Base-by-base conservation (phyloP, 805 yeast genomes). In the Candida peoriensis region DNA sequence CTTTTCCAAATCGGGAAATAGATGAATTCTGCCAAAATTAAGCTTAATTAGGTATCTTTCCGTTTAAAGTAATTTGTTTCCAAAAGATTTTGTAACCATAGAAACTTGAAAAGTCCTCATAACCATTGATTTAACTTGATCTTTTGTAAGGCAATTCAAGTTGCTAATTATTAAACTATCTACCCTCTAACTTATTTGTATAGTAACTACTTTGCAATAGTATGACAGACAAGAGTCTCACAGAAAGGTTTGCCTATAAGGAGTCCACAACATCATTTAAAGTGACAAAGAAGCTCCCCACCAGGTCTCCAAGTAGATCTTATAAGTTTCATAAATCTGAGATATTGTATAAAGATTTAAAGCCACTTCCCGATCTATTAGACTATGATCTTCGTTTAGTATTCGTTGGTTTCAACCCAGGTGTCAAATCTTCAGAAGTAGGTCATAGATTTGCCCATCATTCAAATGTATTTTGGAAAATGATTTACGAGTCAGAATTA, bases 361-460 rank as follows among this genome's bases (percentile, higher is more conserved):
- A 40, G 3, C 55, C 52, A 13, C 21, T 54, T 9, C 56, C 57
- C 4, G 54, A 52, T 22, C 27, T 53, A 5, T 30, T 53, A 4
- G 17, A 20, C 7, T 24, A 25, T 1, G 41, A 52, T 6, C 47
- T 72, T 17, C 44, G 46, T 5, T 48, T 80, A 1, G 64, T 82
- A 4, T 81, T 82, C 45, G 65, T 81, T 4, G 93, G 93, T 1
- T 80, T 68, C 60, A 82, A 82, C 47, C 93, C 93, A 0, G 84
- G 89, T 3, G 55, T 76, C 4, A 68, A 66, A 46, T 78, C 88
- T 1, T 72, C 85, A 0, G 45, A 57, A 14, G 53, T 59, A 8
- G 87, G 82, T 22, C 89, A 81, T 50, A 75, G 81, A 48, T 82
- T 78, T 52, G 90, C 90, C 0, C 89, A 83, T 50, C 72, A 60